Evolutionary conservation across 371 early-diverging fungal species (phyloP), one percentile per base, ranked within the genome.

Genomic region (Mortierella polycephala): DNA sequence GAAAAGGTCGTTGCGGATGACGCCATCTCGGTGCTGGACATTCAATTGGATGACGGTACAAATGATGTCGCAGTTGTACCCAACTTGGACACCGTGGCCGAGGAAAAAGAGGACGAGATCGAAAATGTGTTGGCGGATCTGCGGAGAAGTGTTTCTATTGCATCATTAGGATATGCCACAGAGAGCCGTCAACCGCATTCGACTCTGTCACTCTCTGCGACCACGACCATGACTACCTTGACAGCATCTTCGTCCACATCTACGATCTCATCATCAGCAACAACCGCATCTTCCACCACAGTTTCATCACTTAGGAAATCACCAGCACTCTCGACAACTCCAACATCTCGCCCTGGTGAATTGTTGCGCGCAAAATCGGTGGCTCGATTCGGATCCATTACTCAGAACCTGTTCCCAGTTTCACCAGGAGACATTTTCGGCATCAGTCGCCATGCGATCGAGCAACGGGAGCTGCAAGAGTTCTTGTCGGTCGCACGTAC

Each of bases 1-100:
- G 79, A 79, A 57, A 60, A 12, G 7, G 73, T 79, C 5, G 79
- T 79, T 10, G 73, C 79, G 8, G 79, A 79, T 30, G 79, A 79
- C 30, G 65, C 64, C 39, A 79, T 79, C 20, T 79, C 79, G 1
- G 53, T 72, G 1, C 49, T 79, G 49, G 68, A 79, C 13, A 79
- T 79, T 23, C 66, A 62, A 14, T 42, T 72, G 42, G 79, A 69
- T 21, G 66, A 69, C 1, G 49, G 49, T 9, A 30, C 30, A 30
- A 45, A 54, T 7, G 57, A 49, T 7, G 44, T 40, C 1, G 51
- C 56, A 11, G 51, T 12, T 50, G 37, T 13, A 2, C 56, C 46
- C 0, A 41, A 30, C 1, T 1, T 40, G 5, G 21, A 40, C 13
- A 23, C 20, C 1, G 44, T 13, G 18, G 54, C 30, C 1, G 41